Conservation (phyloP, 306 rosid species). For the Adenanthera pavonina region DNA sequence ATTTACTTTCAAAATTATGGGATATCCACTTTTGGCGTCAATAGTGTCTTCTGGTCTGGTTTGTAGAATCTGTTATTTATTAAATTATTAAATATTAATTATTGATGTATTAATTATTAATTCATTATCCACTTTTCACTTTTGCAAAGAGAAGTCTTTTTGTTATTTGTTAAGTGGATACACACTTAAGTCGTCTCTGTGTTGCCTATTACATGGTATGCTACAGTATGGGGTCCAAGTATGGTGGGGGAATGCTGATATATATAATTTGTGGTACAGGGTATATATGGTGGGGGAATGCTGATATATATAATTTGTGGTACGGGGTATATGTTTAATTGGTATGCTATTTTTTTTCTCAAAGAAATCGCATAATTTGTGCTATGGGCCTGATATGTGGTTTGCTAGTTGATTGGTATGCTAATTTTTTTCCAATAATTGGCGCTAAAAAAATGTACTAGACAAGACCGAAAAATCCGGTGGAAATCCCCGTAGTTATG, state of each 20-base stretch:
- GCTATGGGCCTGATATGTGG: too few species aligned
- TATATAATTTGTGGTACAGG: not conserved
- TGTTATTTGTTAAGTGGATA: not conserved
- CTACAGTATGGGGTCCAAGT: not conserved
- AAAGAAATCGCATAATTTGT: not conserved
- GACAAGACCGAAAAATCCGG: too few species aligned
- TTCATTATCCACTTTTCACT: not conserved
- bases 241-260: not conserved
- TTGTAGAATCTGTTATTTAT: not conserved
- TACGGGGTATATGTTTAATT: not conserved
- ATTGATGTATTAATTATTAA: not conserved
- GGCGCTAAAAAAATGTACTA: too few species aligned
- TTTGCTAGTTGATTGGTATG: too few species aligned
- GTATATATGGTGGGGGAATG: not conserved
- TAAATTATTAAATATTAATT: not conserved
- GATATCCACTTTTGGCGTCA: not conserved
- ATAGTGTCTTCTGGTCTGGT: not conserved
- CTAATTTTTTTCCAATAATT: too few species aligned
- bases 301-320: not conserved
- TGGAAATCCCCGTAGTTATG: too few species aligned
- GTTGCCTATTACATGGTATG: not conserved
- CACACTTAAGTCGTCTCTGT: not conserved
- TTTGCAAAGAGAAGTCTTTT: not conserved
- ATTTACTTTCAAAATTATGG: conserved; percentile 4
- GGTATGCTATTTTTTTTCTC: not conserved